Base-by-base conservation (phyloP, 345 rosid species). In the Carallia brachiata region DNA sequence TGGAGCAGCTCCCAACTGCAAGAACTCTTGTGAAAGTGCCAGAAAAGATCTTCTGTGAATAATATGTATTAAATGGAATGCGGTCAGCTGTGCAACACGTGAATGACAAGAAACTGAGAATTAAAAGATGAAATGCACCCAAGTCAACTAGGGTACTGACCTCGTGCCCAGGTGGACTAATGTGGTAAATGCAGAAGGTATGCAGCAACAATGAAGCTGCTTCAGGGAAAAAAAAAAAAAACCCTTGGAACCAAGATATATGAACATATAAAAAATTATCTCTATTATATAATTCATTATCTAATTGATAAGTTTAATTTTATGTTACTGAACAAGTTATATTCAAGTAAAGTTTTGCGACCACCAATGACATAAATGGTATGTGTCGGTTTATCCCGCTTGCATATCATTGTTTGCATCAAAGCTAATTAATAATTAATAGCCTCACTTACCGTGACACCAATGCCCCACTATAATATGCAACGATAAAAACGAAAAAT, bases 161-260 rank as follows among this genome's bases (percentile, higher is more conserved):
- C 98, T 95, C 97, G 54, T 95, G 98, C 66, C 97, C 98, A 44
- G 97, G 93, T 73, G 99, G 98, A 77, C 88, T 87, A 72, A 95
- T 90, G 82, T 95, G 99, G 84, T 92, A 95, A 75, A 90, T 86
- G 81, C 99, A 92, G 74, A 95, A 95, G 84, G 90, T 95, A 85
- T 90, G 91, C 36, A 92, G 90, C 66, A 95, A 81, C 78, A 95
- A 78, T 62, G 99, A 89, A 74, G 87, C 85, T 19, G 96, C 96
- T 79, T 95, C 98, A 52, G 96, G 89, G 76, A 92, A 92, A 79
- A 84, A 90, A 23, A 23, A 23, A 77, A 92, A 85, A 39, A 95
- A 77, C 74, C 97, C 96, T 84, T 92, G 97, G 73, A 90, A 92
- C 69, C 97, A 90, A 65, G 90, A 95, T 75, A 85, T 72, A 84